Conservation (phyloP, 352 stramenopile genomes). For the Globisporangium cylindrosporum region DNA sequence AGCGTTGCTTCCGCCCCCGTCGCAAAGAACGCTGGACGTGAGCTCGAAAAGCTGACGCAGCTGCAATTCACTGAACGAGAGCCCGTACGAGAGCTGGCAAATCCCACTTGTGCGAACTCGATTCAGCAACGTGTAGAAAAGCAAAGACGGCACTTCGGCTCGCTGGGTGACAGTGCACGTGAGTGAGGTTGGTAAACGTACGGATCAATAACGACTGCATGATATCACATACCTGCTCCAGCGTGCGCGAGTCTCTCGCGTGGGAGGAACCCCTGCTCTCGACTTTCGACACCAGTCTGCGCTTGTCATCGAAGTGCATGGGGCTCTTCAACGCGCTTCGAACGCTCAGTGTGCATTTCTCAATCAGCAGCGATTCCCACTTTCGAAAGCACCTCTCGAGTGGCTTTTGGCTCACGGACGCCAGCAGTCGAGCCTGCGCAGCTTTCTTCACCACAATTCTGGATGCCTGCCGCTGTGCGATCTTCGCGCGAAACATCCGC, state of each 20-base stretch:
- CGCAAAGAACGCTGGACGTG: constrained; percentile 56
- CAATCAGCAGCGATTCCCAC: constrained; percentile 51
- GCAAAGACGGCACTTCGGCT: constrained; percentile 52
- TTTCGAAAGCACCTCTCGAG: constrained; percentile 55
- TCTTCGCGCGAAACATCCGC: constrained; percentile 37
- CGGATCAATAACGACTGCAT: not conserved
- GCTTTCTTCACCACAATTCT: constrained; percentile 48
- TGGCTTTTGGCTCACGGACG: constrained; percentile 45
- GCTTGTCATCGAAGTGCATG: constrained; percentile 15
- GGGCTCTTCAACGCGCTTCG: constrained; percentile 24
- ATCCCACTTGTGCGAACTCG: constrained; percentile 56
- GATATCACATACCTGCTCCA: constrained; percentile 51
- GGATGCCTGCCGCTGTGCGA: constrained; percentile 39
- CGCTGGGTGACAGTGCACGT: constrained; percentile 21
- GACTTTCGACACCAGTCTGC: constrained; percentile 15
- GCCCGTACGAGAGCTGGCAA: constrained; percentile 54
- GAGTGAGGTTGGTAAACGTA: not conserved
- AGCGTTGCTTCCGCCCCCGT: constrained; percentile 27
- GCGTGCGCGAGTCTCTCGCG: constrained; percentile 20
- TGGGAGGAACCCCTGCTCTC: constrained; percentile 13
- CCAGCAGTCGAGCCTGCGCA: constrained; percentile 41
- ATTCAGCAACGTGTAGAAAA: constrained; percentile 76
- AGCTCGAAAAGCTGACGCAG: constrained; percentile 58
- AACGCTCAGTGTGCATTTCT: constrained; percentile 44
- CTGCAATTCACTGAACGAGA: constrained; percentile 38